Evolutionary conservation across 2,329 filamentous ascomycete genomes (phyloP).

Genomic region (Phialophora expanda): DNA sequence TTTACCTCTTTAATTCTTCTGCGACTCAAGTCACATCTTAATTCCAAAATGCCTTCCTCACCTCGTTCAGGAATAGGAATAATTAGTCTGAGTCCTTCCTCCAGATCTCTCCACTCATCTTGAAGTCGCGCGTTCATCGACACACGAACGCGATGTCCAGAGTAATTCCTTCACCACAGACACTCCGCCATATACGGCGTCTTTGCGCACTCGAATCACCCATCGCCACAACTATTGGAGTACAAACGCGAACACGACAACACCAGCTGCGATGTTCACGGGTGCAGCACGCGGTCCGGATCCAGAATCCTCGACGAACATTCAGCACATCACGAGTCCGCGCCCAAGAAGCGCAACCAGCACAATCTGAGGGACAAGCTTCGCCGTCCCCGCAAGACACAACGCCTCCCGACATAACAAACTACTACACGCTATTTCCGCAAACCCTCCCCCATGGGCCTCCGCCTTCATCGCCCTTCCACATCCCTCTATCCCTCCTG

Average conservation of each 20-base stretch:
- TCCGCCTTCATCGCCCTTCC: constrained; percentile 77
- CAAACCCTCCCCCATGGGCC: constrained; percentile 75
- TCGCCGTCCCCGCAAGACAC: not conserved
- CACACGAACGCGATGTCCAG: constrained; percentile 16
- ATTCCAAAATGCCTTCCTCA: not conserved
- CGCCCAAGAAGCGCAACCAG: constrained; percentile 8
- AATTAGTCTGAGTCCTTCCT: not conserved
- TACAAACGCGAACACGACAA: not conserved
- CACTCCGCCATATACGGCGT: constrained; percentile 31
- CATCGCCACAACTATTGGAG: not conserved
- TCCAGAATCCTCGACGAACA: constrained; percentile 1
- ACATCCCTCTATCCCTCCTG: constrained; percentile 70
- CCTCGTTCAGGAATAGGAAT: not conserved
- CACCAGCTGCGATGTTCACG: not conserved
- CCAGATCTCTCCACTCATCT: not conserved
- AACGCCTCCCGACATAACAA: constrained; percentile 45
- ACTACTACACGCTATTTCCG: constrained; percentile 89
- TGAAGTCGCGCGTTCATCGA: not conserved
- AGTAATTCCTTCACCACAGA: constrained; percentile 29
- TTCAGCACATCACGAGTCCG: constrained; percentile 21
- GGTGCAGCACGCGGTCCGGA: not conserved
- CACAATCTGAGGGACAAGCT: not conserved
- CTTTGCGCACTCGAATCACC: constrained; percentile 20
- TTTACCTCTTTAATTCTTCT: not conserved
- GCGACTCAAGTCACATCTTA: not conserved